phyloP scores from a whole-genome alignment of 495 filamentous ascomycete species.

The Aspergillus carlsbadensis region DNA sequence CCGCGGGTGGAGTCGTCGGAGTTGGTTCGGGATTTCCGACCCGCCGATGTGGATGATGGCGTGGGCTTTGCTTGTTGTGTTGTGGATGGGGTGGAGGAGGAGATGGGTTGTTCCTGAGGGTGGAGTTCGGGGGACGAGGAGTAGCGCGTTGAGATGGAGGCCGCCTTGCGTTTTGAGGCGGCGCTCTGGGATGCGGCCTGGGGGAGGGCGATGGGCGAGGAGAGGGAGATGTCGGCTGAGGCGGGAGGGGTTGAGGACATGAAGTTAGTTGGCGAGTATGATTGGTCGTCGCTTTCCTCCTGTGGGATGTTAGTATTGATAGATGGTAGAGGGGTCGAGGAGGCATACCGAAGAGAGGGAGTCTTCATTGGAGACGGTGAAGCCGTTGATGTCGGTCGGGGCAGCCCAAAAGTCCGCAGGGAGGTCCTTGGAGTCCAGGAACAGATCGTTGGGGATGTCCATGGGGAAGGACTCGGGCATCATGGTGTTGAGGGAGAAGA shows the following conservation, averaged over 20 bases:
- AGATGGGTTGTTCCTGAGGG: slow-evolving; percentile 26
- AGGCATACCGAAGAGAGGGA: slow-evolving; percentile 35
- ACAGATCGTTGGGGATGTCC: slow-evolving; percentile 36
- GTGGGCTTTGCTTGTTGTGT: too few relatives aligned
- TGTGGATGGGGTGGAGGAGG: slow-evolving; percentile 16
- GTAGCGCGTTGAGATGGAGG: slow-evolving; percentile 20
- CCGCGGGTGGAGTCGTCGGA: slow-evolving; percentile 33
- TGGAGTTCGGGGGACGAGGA: slow-evolving; percentile 38
- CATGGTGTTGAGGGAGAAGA: slow-evolving; percentile 38
- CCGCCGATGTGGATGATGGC: too few relatives aligned
- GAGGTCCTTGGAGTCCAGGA: slow-evolving; percentile 38
- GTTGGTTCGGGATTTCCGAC: slow-evolving; percentile 30
- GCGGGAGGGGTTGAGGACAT: slow-evolving; percentile 23
- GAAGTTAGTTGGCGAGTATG: slow-evolving; percentile 31
- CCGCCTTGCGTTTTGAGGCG: slow-evolving; percentile 21
- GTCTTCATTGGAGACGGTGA: slow-evolving; percentile 39
- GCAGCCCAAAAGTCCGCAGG: slow-evolving; percentile 35
- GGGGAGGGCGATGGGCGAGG: slow-evolving; percentile 14
- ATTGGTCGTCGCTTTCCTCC: slow-evolving; percentile 47
- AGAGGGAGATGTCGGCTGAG: slow-evolving; percentile 12
- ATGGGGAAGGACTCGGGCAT: slow-evolving; percentile 36
- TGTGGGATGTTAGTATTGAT: slow-evolving; percentile 4
- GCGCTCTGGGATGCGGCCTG: slow-evolving; percentile 1
- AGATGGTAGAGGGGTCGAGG: not conserved
- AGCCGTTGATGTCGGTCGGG: slow-evolving; percentile 36